Evolutionary conservation across 1,284 basidiomycete species (phyloP).

Genomic region (Dichomitus squalens): DNA sequence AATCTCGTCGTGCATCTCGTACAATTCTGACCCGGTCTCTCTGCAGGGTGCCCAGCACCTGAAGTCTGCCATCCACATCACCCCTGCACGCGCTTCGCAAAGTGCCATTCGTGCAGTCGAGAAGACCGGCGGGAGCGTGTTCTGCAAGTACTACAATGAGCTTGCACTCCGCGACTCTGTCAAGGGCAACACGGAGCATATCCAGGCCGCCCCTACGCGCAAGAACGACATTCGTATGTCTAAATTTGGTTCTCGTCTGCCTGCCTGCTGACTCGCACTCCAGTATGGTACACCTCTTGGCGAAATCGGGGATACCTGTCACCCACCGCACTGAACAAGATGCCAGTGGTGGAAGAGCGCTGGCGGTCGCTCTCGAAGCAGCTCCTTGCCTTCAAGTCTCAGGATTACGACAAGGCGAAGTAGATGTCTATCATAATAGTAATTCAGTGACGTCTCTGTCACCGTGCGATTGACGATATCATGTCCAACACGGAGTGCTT

Average conservation of each 20-base stretch:
- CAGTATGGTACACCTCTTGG: constrained; percentile 80
- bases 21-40: not conserved
- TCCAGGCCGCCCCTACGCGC: constrained; percentile 79
- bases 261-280: not conserved
- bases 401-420: constrained; percentile 54
- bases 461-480: too few species aligned
- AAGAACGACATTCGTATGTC: constrained; percentile 82
- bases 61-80: constrained; percentile 78
- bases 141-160: constrained; percentile 92
- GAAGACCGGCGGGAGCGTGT: constrained; percentile 78
- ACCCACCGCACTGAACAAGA: constrained; percentile 51
- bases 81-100: constrained; percentile 85
- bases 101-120: constrained; percentile 88
- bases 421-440: constrained; percentile 17
- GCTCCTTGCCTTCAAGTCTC: constrained; percentile 59
- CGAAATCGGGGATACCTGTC: constrained; percentile 76
- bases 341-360: constrained; percentile 68
- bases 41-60: constrained; percentile 67
- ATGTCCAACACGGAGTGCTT: not conserved
- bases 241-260: not conserved
- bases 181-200: constrained; percentile 69
- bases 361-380: constrained; percentile 68
- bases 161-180: constrained; percentile 83
- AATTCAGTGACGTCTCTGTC: too few species aligned
- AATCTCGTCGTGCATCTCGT: not conserved